Base-by-base conservation (phyloP, 1,284 basidiomycete species). In the Prillingera fragicola region DNA sequence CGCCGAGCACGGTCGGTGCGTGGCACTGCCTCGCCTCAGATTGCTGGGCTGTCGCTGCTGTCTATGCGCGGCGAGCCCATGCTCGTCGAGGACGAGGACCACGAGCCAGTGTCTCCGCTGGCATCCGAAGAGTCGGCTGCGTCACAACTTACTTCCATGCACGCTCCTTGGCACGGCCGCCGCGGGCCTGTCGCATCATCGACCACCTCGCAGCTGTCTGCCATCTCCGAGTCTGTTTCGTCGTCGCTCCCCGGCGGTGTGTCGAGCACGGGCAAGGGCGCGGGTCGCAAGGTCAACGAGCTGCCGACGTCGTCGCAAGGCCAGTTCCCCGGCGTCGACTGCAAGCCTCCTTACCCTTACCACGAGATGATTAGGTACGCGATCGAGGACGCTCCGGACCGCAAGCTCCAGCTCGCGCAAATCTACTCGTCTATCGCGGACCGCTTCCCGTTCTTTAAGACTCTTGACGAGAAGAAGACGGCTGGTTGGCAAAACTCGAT, bases 401-500 rank as follows among this genome's bases (percentile, higher is more conserved):
- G 58, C 4, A 55, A 64, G 36, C 39, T 71, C n/a, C 69, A 70
- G 50, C 49, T 71, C n/a, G 59, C 55, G 31, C 67, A 70, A 49
- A 71, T 71, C 40, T 71, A 71, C 50, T 43, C 55, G 28, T 56
- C 55, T 24, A 70, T 71, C 37, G 63, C 65, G 21, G 63, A 71
- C 26, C 54, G 67, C 22, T 71, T 67, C 62, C 69, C 69, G 10
- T 71, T 68, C 54, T 71, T 70, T 61, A 67, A 68, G 55, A 65
- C 58, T 8, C 48, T 71, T 21, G 69, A 70, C 36, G 65, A 70
- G 51, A 62, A 67, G 55, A 65, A 67, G 59, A 66, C 63, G 23
- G 63, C 66, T 3, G 68, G 68, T 18, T 70, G 68, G 68, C 67
- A 70, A 48, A 72, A 72, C 45, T 59, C 55, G 47, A 72, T 72